Conservation (phyloP, 2,329 filamentous ascomycete genomes). For the Claviceps lovelessii region DNA sequence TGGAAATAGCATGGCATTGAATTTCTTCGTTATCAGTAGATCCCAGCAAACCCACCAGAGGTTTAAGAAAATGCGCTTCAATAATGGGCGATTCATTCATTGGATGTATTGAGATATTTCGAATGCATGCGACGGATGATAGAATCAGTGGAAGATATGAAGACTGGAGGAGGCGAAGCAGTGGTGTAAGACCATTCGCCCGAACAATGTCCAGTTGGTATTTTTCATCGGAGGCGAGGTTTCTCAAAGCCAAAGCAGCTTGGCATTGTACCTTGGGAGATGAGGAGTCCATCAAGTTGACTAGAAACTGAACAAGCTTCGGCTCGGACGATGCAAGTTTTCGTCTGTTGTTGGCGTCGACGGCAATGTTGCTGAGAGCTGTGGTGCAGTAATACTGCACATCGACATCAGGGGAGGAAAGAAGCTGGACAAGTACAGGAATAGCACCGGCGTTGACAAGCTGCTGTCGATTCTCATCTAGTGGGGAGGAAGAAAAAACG, state of each 20-base stretch:
- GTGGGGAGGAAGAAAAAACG: not conserved
- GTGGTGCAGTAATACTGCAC: conserved; percentile 99
- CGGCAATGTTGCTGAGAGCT: conserved; percentile 94
- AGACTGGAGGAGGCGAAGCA: conserved; percentile 82
- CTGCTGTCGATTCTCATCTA: conserved; percentile 95
- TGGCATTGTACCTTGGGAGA: conserved; percentile 98
- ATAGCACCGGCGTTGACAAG: conserved; percentile 97
- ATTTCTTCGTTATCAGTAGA: conserved; percentile 98
- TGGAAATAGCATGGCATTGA: conserved; percentile 96
- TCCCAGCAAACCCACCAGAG: conserved; percentile 81
- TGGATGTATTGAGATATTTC: conserved; percentile 97
- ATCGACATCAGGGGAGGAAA: conserved; percentile 86
- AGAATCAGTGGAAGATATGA: conserved; percentile 92
- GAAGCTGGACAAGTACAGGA: conserved; percentile 85
- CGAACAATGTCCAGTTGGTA: conserved; percentile 97
- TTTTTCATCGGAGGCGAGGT: conserved; percentile 93
- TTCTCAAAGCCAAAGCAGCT: conserved; percentile 82
- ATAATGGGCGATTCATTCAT: conserved; percentile 97
- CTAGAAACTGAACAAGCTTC: conserved; percentile 81
- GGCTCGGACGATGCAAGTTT: conserved; percentile 83
- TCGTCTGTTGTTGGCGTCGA: conserved; percentile 80
- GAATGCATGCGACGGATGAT: conserved; percentile 92
- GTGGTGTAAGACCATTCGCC: conserved; percentile 67
- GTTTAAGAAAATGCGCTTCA: conserved; percentile 88
- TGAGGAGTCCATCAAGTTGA: conserved; percentile 92